Conservation (phyloP, 164 flowering plant genomes). For the Dillenia suffruticosa region DNA sequence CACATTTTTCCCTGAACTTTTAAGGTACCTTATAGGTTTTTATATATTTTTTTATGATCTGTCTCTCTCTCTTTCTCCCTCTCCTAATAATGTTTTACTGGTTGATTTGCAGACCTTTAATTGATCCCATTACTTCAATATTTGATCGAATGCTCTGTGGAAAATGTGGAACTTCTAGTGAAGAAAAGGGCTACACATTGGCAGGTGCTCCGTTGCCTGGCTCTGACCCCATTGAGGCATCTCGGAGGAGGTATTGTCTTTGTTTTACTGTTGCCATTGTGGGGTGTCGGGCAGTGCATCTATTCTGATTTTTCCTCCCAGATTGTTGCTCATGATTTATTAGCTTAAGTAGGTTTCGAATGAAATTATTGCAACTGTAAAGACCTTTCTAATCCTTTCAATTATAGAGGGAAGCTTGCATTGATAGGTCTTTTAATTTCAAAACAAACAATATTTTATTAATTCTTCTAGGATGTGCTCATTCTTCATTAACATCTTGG, state of each 20-base stretch:
- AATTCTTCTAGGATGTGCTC: too few relatives aligned
- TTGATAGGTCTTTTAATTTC: too few relatives aligned
- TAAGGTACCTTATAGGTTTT: slow-evolving; percentile 46
- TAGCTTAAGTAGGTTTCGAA: too few relatives aligned
- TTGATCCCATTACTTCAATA: slow-evolving; percentile 77
- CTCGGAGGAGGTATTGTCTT: slow-evolving; percentile 78
- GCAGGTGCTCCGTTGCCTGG: slow-evolving; percentile 81
- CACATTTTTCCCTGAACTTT: slow-evolving; percentile 80
- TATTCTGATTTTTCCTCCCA: too few relatives aligned
- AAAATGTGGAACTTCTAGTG: slow-evolving; percentile 49
- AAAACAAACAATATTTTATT: too few relatives aligned
- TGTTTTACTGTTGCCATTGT: neutral
- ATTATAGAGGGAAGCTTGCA: too few relatives aligned
- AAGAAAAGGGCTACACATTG: slow-evolving; percentile 41
- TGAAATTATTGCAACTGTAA: too few relatives aligned
- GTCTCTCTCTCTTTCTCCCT: neutral
- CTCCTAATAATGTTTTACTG: slow-evolving; percentile 9
- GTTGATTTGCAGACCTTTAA: slow-evolving; percentile 63
- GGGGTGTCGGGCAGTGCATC: too few relatives aligned
- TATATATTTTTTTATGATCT: slow-evolving; percentile 2
- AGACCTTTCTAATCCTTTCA: too few relatives aligned
- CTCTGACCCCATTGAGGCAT: slow-evolving; percentile 87
- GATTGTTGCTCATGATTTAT: too few relatives aligned
- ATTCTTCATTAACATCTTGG: too few relatives aligned
- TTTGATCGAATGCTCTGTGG: slow-evolving; percentile 77